Evolutionary conservation across 2,329 filamentous ascomycete genomes (phyloP).

Genomic region (Aureobasidium pullulans): DNA sequence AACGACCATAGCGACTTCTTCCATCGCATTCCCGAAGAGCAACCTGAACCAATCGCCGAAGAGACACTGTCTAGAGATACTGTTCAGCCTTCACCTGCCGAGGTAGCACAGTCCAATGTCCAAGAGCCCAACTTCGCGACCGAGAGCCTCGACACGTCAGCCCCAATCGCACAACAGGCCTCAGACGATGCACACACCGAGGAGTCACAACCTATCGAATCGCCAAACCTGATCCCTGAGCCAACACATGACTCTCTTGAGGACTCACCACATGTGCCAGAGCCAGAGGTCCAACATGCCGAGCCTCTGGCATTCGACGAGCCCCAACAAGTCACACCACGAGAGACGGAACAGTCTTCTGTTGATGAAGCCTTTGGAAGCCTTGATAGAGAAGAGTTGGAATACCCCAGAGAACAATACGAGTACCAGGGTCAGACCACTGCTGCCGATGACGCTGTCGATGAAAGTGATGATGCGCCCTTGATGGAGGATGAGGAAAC

Average conservation of each 20-base stretch:
- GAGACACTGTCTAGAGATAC: neutral
- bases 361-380: neutral
- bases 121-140: neutral
- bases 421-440: conserved; percentile 41
- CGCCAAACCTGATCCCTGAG: neutral
- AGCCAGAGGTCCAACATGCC: neutral
- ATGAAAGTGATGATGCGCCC: conserved; percentile 35
- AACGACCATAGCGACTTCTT: conserved; percentile 7
- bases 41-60: neutral
- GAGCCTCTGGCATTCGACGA: neutral
- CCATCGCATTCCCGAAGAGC: neutral
- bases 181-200: neutral
- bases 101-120: neutral
- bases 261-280: neutral
- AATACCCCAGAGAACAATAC: conserved; percentile 25
- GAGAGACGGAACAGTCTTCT: neutral
- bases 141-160: neutral
- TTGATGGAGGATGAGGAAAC: conserved; percentile 34
- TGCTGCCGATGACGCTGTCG: conserved; percentile 38
- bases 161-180: neutral
- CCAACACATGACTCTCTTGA: neutral
- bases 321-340: neutral
- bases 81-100: neutral
- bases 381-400: neutral
- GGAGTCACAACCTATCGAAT: neutral